Evolutionary conservation across 169 alveolate species (phyloP), one percentile per base, ranked within the genome.

Genomic region (Plasmodium fragile): DNA sequence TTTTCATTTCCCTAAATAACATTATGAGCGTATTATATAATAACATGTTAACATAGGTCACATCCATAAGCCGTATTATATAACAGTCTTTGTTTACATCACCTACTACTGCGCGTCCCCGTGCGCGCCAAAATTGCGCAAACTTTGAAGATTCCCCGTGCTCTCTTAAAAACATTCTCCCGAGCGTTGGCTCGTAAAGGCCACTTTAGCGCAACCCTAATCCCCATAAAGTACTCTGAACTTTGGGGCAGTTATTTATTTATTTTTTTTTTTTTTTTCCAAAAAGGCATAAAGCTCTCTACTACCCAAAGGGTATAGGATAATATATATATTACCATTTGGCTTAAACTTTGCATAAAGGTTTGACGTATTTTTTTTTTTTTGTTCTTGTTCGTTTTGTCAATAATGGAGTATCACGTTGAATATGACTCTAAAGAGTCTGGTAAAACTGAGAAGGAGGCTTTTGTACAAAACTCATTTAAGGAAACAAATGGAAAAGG

Each of bases 381-480:
- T 59, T 59, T 59, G 2, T 13, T 7, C n/a, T 22, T 81, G 7
- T 55, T 5, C 13, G 2, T 82, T 16, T 69, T 65, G 13, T 41
- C 13, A 82, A 82, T 70, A 7, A 82, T 82, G 92, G 92, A 82
- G 43, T 82, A 82, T 53, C 92, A 82, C 28, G 18, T 82, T 39
- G 82, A 82, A 70, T 82, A 82, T 22, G 25, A 82, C 4, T 34
- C 83, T 10, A 75, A 43, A 18, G 53, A 65, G 30, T 41, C 34
- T 1, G 69, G 53, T 10, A 73, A 77, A 52, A 59, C 49, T 3
- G 93, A 84, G 69, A 77, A 55, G 41, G 93, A 84, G 43, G 22
- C 43, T 3, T 84, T 84, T 75, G 93, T 84, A 25, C 80, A 77
- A 8, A 84, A 84, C 55, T 41, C 43, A 7, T 28, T 28, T 13